These are phyloP conservation scores for Cyathus striatus DNA, from an alignment of 768 basidiomycete genomes.

Conservation along the genomic window DNA sequence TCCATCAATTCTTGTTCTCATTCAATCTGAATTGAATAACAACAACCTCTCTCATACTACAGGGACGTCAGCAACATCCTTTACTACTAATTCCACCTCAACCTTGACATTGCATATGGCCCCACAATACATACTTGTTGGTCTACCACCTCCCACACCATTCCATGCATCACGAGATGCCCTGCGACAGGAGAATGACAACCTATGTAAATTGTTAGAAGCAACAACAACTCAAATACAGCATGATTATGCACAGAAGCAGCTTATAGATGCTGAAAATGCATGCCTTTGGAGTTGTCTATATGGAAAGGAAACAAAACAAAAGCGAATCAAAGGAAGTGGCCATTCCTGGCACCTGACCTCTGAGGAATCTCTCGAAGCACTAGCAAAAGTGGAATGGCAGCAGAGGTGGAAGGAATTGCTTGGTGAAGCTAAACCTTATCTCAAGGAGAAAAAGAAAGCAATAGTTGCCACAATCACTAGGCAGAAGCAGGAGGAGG, in stretches of 20 bases:
- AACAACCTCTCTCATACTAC: not conserved
- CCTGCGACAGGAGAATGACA: not conserved
- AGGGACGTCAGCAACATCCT: not conserved
- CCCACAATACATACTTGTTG: not conserved
- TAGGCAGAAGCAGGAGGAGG: too few relatives aligned
- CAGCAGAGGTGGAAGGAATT: conserved; percentile 9
- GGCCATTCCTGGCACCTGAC: not conserved
- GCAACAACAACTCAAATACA: not conserved
- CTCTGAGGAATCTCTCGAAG: not conserved
- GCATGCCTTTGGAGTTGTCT: not conserved
- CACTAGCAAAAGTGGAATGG: not conserved
- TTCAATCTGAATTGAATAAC: not conserved
- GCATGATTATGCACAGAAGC: not conserved
- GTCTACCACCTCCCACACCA: not conserved
- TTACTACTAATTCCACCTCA: not conserved
- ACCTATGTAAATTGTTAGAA: not conserved
- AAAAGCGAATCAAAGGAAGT: not conserved
- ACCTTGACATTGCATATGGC: not conserved
- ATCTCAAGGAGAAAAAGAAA: too few relatives aligned
- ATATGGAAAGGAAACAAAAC: not conserved
- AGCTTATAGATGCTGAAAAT: not conserved
- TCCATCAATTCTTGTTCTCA: not conserved
- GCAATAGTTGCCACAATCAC: too few relatives aligned
- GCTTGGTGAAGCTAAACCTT: too few relatives aligned
- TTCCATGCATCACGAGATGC: not conserved